Conservation (phyloP, 116 monocot genomes). For the Iris pallida region DNA sequence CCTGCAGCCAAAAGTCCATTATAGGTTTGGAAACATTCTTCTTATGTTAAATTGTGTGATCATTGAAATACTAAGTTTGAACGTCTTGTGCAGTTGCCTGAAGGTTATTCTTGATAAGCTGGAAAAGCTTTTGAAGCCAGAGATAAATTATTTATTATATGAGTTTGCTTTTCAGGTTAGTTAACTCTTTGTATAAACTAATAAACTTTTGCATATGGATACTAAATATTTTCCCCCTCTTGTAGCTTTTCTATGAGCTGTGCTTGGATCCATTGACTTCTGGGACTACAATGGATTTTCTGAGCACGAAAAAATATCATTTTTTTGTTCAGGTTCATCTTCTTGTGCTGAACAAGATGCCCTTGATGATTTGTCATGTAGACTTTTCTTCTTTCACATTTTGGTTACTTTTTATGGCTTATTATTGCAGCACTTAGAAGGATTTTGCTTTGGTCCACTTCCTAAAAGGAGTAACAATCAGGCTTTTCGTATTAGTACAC, state of each 20-base stretch:
- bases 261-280: conserved; percentile 70
- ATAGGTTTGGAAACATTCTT: conserved; percentile 45
- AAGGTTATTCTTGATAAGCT: conserved; percentile 93
- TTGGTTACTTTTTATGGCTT: conserved; percentile 4
- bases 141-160: conserved; percentile 70
- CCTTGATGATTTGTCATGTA: background rate
- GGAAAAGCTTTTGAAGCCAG: conserved; percentile 68
- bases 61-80: conserved; percentile 1
- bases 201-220: background rate
- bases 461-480: conserved; percentile 77
- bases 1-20: conserved; percentile 90
- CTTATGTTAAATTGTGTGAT: background rate
- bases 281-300: conserved; percentile 70
- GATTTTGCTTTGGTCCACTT: conserved; percentile 58
- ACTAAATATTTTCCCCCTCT: background rate
- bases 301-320: conserved; percentile 72
- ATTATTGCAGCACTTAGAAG: conserved; percentile 62
- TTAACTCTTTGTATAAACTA: background rate
- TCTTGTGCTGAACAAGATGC: background rate
- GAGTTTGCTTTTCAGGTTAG: conserved; percentile 95
- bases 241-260: conserved; percentile 93
- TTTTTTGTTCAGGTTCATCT: conserved; percentile 71
- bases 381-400: background rate
- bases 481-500: conserved; percentile 76
- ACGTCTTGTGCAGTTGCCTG: conserved; percentile 63